A percentile compares a stretch with the other conserved stretches of the same genome.
phyloP scores from a whole-genome alignment of 2,329 filamentous ascomycete genomes.

The Colletotrichum tamarilloi region DNA sequence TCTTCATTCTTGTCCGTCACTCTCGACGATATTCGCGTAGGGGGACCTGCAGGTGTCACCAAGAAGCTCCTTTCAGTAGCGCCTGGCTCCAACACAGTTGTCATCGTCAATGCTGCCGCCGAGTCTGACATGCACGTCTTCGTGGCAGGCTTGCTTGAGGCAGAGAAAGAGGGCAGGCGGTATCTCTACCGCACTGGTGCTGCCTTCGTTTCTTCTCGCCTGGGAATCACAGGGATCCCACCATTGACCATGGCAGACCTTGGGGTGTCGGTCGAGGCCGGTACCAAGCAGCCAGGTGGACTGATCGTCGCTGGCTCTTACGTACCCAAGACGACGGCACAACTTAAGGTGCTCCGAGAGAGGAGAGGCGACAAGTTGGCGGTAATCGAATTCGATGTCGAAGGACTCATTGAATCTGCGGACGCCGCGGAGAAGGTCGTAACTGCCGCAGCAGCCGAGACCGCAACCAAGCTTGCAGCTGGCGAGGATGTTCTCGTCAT shows the following conservation, averaged over 20 bases:
- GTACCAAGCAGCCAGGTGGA: slow-evolving; percentile 49
- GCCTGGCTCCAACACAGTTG: slow-evolving; percentile 46
- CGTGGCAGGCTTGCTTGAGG: slow-evolving; percentile 57
- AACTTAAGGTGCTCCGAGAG: slow-evolving; percentile 36
- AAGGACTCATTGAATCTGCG: slow-evolving; percentile 23
- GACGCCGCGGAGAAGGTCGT: slow-evolving; percentile 25
- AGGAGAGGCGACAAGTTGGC: slow-evolving; percentile 33
- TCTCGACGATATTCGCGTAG: slow-evolving; percentile 56
- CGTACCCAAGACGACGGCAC: slow-evolving; percentile 67
- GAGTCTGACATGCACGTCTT: slow-evolving; percentile 68
- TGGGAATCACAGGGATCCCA: slow-evolving; percentile 63
- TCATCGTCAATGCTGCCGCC: slow-evolving; percentile 64
- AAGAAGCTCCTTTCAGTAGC: slow-evolving; percentile 40
- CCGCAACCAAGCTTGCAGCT: slow-evolving; percentile 44
- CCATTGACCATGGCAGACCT: slow-evolving; percentile 61
- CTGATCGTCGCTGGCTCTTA: slow-evolving; percentile 68
- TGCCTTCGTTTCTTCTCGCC: slow-evolving; percentile 56
- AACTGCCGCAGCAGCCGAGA: slow-evolving; percentile 36
- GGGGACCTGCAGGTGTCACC: slow-evolving; percentile 41
- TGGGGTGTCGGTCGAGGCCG: slow-evolving; percentile 41
- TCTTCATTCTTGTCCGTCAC: slow-evolving; percentile 43
- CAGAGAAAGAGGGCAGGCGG: slow-evolving; percentile 44
- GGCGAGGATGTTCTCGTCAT: slow-evolving; percentile 68
- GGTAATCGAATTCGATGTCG: slow-evolving; percentile 37
- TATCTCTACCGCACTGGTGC: slow-evolving; percentile 55